These are phyloP conservation scores for Diaporthe ilicicola DNA, from an alignment of 2,329 filamentous ascomycete species.

Conservation along the genomic window DNA sequence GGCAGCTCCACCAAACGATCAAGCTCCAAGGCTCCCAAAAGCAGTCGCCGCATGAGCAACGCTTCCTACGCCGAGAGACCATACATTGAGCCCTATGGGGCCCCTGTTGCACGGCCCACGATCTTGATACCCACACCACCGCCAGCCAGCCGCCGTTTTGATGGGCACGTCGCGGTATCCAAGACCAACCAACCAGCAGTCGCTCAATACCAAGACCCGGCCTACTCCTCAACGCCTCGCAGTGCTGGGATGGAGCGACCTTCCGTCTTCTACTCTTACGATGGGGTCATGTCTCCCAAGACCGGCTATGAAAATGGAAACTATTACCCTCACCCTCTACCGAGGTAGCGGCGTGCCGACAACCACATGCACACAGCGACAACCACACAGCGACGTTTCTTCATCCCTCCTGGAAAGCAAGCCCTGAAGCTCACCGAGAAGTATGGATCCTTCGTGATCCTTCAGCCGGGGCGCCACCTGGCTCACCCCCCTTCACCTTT, in stretches of 20 bases:
- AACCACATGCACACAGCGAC: neutral
- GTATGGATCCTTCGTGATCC: constrained; percentile 17
- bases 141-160: constrained; percentile 7
- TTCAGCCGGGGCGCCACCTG: constrained; percentile 9
- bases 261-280: constrained; percentile 19
- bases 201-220: constrained; percentile 10
- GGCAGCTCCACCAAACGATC: constrained; percentile 33
- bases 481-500: constrained; percentile 8
- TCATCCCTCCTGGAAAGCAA: neutral
- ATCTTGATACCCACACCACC: neutral
- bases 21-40: constrained; percentile 20
- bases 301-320: constrained; percentile 24
- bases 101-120: neutral
- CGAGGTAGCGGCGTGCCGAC: neutral
- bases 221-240: constrained; percentile 28
- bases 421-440: neutral
- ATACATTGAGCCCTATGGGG: constrained; percentile 27
- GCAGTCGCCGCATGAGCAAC: constrained; percentile 21
- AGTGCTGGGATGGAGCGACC: constrained; percentile 29
- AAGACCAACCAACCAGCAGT: constrained; percentile 8
- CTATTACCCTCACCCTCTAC: constrained; percentile 29
- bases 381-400: neutral
- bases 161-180: constrained; percentile 22
- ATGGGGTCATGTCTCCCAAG: neutral
- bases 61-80: constrained; percentile 11